Base-by-base conservation (phyloP, 169 alveolate genomes). In the Miamiensis avidus region DNA sequence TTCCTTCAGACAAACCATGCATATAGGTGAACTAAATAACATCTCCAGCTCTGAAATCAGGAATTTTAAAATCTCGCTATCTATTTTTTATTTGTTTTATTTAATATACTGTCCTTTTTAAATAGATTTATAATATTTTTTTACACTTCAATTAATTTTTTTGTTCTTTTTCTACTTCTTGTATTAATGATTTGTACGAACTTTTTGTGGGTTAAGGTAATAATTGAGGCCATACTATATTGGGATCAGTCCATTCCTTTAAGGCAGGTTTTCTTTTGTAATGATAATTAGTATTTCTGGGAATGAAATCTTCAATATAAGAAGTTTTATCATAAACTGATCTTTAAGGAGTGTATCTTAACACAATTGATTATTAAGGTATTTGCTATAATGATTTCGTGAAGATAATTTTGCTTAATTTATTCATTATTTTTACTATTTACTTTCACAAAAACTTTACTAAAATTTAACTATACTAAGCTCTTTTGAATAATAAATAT, bases 221-320 rank as follows among this genome's bases (percentile, higher is more conserved):
- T 26, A 81, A 81, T 6, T 89, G 82, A 49, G 92, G 92, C 91
- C 92, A 88, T 26, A 81, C 76, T 29, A 76, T 84, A 74, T 65
- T 74, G 26, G 88, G 88, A 81, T 91, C 95, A 74, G 88, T 92
- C 95, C 95, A 91, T 76, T 82, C 34, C 27, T 65, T 74, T 81
- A 82, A 82, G 74, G 88, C 82, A 81, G 85, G 87, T 49, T 79
- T 82, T 84, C 88, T 76, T 29, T 34, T 31, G 64, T 72, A 64
- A n/a, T 74, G 82, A 78, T 78, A 88, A n/a, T 72, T 65, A 31
- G 75, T 78, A 34, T 31, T 34, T 82, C 89, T 82, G 30, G 89
- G 93, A 29, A 88, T 76, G 74, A 74, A 85, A 78, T 88, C 78
- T 34, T 88, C 95, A 31, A 88, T 83, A 69, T 88, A 88, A 30